A percentile compares a stretch with the other conserved stretches of the same genome.
These are phyloP conservation scores for Drosera spatulata DNA, from an alignment of 179 eudicot species.

Conservation along the genomic window DNA sequence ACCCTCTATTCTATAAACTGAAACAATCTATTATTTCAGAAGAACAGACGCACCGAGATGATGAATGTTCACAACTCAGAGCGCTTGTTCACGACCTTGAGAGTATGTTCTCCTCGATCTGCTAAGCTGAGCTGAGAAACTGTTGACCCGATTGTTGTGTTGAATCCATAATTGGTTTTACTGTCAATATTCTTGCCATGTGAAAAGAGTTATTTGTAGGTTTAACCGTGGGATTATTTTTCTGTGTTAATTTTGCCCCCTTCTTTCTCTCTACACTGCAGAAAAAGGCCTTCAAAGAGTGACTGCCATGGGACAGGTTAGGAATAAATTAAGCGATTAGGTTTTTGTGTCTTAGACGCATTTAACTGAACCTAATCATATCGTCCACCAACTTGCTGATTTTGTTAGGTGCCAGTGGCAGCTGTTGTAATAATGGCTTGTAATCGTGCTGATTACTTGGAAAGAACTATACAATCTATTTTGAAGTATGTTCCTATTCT, in stretches of 20 bases:
- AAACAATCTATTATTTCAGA: constrained; percentile 27
- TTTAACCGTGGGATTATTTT: neutral
- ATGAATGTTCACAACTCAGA: constrained; percentile 45
- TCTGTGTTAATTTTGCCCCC: neutral
- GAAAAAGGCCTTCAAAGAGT: constrained; percentile 38
- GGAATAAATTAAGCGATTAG: constrained; percentile 7
- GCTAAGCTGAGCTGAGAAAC: neutral
- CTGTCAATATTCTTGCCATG: neutral
- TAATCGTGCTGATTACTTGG: constrained; percentile 96
- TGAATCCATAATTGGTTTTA: too few species aligned
- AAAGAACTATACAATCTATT: constrained; percentile 78
- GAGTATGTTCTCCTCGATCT: constrained; percentile 24
- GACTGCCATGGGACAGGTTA: constrained; percentile 41
- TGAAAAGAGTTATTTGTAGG: neutral
- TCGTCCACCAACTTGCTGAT: constrained; percentile 15
- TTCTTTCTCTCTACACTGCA: constrained; percentile 20
- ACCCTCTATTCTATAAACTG: neutral
- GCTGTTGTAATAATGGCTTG: constrained; percentile 96
- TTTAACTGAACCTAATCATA: constrained; percentile 5
- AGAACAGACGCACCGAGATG: constrained; percentile 36
- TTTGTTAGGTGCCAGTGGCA: constrained; percentile 71
- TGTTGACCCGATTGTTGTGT: too few species aligned
- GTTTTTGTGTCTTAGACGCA: neutral
- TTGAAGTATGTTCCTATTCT: constrained; percentile 39
- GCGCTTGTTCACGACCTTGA: constrained; percentile 60